Evolutionary conservation across 1,284 basidiomycete species (phyloP).

Genomic region (Schizophyllum amplum): DNA sequence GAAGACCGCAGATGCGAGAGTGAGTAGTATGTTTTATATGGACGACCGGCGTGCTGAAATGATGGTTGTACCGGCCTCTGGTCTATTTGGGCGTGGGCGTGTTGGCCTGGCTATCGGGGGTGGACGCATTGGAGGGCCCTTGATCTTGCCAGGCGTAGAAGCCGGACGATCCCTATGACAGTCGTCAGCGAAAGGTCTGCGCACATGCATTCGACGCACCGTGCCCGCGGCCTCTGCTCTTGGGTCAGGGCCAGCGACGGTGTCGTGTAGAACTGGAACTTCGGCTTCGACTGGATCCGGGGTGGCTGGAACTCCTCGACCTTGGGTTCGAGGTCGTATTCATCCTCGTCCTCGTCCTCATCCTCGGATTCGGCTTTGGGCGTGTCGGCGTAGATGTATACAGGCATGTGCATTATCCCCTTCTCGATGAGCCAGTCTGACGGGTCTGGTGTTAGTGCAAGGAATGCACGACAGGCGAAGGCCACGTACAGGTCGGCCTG

Average conservation of each 20-base stretch:
- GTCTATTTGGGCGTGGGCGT: no score
- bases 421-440: slow-evolving; percentile 19
- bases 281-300: not conserved
- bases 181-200: no score
- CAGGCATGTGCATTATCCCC: slow-evolving; percentile 25
- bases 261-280: not conserved
- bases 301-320: not conserved
- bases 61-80: no score
- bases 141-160: not conserved
- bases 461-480: not conserved
- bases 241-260: not conserved
- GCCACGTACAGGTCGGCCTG: slow-evolving; percentile 16
- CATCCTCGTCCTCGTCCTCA: not conserved
- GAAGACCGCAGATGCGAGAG: no score
- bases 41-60: no score
- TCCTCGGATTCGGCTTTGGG: not conserved
- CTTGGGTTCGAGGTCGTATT: not conserved
- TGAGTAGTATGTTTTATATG: no score
- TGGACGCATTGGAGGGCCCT: not conserved
- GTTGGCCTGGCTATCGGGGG: no score
- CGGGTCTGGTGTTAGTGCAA: not conserved
- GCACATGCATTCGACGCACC: not conserved
- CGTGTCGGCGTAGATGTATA: not conserved
- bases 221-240: not conserved
- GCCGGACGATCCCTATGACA: not conserved